Conservation (phyloP, 768 basidiomycete species). For the Tulasnella sp. region DNA sequence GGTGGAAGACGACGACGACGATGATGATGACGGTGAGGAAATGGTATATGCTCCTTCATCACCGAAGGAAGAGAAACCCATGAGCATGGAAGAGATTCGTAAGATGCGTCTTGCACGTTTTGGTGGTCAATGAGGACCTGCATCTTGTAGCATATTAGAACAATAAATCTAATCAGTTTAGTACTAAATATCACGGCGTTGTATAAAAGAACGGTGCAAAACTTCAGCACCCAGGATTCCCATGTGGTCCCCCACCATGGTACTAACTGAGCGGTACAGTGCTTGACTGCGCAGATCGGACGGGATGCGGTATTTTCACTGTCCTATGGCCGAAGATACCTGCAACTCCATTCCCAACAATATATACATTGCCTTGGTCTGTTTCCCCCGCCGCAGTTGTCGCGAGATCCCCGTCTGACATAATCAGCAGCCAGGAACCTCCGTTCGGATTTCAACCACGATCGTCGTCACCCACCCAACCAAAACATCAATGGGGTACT, state of each 20-base stretch:
- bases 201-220: constrained; percentile 15
- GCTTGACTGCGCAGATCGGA: constrained; percentile 25
- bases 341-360: not conserved
- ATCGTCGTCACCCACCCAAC: not conserved
- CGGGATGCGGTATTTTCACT: constrained; percentile 24
- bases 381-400: constrained; percentile 1
- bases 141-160: not conserved
- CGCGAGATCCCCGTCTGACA: not conserved
- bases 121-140: constrained; percentile 2
- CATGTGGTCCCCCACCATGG: constrained; percentile 24
- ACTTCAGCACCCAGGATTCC: constrained; percentile 24
- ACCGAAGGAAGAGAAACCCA: constrained; percentile 39
- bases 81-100: constrained; percentile 60
- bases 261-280: constrained; percentile 24
- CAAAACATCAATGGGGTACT: constrained; percentile 22
- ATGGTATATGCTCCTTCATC: constrained; percentile 35
- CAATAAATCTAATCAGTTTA: not conserved
- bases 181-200: not conserved
- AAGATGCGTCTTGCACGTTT: constrained; percentile 34
- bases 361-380: constrained; percentile 45
- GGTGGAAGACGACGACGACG: constrained; percentile 29
- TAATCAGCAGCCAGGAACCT: not conserved
- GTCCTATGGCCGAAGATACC: constrained; percentile 25
- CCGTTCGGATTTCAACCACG: constrained; percentile 13
- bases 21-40: constrained; percentile 37